phyloP scores from a whole-genome alignment of 169 alveolate genomes.

The Plasmodium inui region DNA sequence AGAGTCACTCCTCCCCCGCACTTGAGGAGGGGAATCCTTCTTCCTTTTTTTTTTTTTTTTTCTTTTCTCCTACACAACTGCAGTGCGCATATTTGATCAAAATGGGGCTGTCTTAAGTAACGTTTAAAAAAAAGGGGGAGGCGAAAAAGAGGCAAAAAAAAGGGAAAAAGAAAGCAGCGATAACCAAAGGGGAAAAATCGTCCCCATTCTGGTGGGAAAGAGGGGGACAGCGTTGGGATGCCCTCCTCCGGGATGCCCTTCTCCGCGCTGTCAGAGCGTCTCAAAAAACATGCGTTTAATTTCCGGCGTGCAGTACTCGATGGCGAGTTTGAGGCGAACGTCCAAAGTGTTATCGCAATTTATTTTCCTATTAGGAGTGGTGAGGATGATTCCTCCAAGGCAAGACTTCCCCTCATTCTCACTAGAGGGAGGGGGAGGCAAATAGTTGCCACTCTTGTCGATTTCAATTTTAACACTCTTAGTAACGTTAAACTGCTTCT shows the following conservation, averaged over 20 bases:
- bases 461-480: conserved; percentile 83
- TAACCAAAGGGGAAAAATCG: neutral
- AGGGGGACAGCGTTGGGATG: neutral
- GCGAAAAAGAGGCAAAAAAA: neutral
- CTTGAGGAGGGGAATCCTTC: neutral
- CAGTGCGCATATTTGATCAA: neutral
- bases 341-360: conserved; percentile 87
- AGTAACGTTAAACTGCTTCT: conserved; percentile 81
- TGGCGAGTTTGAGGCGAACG: conserved; percentile 83
- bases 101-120: neutral
- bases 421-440: conserved; percentile 85
- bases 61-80: neutral
- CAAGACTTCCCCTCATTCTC: conserved; percentile 81
- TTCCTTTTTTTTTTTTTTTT: neutral
- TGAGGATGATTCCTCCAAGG: conserved; percentile 83
- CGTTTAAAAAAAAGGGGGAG: neutral
- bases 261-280: neutral
- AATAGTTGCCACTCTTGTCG: conserved; percentile 84
- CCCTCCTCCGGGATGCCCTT: neutral
- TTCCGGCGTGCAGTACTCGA: conserved; percentile 86
- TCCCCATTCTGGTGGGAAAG: neutral
- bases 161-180: neutral
- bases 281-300: conserved; percentile 84
- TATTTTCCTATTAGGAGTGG: conserved; percentile 86
- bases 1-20: too few species aligned